These are phyloP conservation scores for Amaranthus palmeri DNA, from an alignment of 148 eudicot species.

Conservation along the genomic window DNA sequence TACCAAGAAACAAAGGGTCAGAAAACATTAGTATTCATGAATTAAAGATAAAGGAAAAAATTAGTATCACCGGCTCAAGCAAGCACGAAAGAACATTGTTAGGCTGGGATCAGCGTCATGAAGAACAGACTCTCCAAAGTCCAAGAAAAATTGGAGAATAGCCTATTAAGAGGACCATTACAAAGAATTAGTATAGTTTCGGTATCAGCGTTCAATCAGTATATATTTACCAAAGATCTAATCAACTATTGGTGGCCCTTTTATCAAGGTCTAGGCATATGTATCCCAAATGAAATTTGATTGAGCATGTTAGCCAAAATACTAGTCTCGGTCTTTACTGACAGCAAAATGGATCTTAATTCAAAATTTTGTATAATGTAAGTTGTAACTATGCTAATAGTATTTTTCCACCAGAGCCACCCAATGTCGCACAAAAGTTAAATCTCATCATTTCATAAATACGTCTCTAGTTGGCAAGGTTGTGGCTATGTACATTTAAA, in stretches of 20 bases:
- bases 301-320: not conserved
- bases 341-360: not conserved
- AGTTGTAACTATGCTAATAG: not conserved
- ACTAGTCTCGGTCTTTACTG: not conserved
- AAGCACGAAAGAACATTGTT: slow-evolving; percentile 69
- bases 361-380: not conserved
- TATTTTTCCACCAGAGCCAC: not conserved
- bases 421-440: not conserved
- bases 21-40: not conserved
- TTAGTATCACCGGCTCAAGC: slow-evolving; percentile 75
- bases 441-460: not conserved
- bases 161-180: slow-evolving; percentile 48
- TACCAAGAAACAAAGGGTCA: not conserved
- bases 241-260: not conserved
- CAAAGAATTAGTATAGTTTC: slow-evolving; percentile 1
- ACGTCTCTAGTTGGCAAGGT: not conserved
- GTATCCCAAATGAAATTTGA: not conserved
- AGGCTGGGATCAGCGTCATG: slow-evolving; percentile 97
- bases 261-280: not conserved
- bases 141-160: slow-evolving; percentile 87
- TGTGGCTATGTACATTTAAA: not conserved
- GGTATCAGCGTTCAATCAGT: not conserved
- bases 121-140: slow-evolving; percentile 82
- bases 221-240: not conserved
- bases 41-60: not conserved